Conservation (phyloP, 164 flowering plant species). For the Echeveria elegans region DNA sequence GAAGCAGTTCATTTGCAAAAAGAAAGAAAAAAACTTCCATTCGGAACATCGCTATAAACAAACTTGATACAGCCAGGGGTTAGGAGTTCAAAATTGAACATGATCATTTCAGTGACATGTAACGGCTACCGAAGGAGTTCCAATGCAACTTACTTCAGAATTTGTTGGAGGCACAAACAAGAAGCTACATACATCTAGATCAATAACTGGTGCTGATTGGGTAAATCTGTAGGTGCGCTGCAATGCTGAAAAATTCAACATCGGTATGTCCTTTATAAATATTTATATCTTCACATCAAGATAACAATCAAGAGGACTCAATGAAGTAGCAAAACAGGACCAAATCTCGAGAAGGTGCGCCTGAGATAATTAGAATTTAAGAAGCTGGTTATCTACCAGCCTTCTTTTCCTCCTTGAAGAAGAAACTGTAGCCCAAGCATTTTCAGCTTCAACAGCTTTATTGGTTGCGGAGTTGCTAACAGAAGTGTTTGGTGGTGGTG, state of each 20-base stretch:
- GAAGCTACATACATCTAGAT: no score
- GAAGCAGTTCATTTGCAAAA: no score
- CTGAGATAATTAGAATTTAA: not conserved
- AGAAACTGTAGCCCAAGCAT: slow-evolving; percentile 10
- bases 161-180: no score
- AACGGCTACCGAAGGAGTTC: no score
- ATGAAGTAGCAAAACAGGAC: not conserved
- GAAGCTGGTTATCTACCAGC: not conserved
- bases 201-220: no score
- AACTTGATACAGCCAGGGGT: no score
- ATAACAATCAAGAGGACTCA: not conserved
- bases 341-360: not conserved
- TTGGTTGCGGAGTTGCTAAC: not conserved
- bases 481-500: not conserved
- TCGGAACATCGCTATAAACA: no score
- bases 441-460: not conserved
- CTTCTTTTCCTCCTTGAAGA: slow-evolving; percentile 12
- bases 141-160: no score
- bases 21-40: no score
- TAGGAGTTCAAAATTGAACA: no score
- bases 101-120: no score
- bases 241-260: not conserved
- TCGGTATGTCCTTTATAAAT: not conserved
- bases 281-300: not conserved
- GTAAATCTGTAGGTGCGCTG: not conserved